These are phyloP conservation scores for Penicillium fimorum DNA, from an alignment of 495 filamentous ascomycete genomes.

Conservation along the genomic window DNA sequence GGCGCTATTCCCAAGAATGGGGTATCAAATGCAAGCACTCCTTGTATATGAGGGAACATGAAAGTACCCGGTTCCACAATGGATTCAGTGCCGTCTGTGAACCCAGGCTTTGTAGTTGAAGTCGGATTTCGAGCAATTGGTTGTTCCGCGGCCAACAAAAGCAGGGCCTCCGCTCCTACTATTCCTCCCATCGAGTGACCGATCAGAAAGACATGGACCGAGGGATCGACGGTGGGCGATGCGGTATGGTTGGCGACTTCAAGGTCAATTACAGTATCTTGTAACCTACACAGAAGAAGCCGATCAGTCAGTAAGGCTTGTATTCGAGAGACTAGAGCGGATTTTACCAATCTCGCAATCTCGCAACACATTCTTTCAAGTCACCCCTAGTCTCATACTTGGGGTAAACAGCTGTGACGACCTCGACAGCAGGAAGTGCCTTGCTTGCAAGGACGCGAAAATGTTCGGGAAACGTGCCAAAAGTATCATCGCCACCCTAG, in stretches of 20 bases:
- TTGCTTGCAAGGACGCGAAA: conserved; percentile 66
- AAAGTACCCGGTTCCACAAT: conserved; percentile 39
- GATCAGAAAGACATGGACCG: conserved; percentile 77
- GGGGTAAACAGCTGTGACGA: conserved; percentile 75
- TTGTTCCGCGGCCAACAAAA: conserved; percentile 66
- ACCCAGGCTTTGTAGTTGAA: conserved; percentile 14
- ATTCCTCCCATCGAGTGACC: conserved; percentile 98
- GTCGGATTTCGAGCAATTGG: conserved; percentile 50
- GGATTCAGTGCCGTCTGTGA: conserved; percentile 25
- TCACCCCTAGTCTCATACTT: conserved; percentile 91
- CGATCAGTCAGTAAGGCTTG: not conserved
- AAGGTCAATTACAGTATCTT: conserved; percentile 89
- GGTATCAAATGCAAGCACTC: conserved; percentile 91
- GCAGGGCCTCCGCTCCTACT: conserved; percentile 82
- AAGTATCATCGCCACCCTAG: conserved; percentile 90
- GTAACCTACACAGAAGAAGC: conserved; percentile 58
- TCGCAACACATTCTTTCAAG: conserved; percentile 70
- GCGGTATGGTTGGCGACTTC: conserved; percentile 81
- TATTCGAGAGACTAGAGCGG: not conserved
- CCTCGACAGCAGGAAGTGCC: conserved; percentile 69
- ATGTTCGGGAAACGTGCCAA: conserved; percentile 72
- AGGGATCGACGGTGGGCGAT: conserved; percentile 85
- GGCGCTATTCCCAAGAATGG: conserved; percentile 90
- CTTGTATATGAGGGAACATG: conserved; percentile 72
- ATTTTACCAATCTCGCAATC: conserved; percentile 81